Base-by-base conservation (phyloP, 2,329 filamentous ascomycete species). In the Davidsoniella neocaledoniae region DNA sequence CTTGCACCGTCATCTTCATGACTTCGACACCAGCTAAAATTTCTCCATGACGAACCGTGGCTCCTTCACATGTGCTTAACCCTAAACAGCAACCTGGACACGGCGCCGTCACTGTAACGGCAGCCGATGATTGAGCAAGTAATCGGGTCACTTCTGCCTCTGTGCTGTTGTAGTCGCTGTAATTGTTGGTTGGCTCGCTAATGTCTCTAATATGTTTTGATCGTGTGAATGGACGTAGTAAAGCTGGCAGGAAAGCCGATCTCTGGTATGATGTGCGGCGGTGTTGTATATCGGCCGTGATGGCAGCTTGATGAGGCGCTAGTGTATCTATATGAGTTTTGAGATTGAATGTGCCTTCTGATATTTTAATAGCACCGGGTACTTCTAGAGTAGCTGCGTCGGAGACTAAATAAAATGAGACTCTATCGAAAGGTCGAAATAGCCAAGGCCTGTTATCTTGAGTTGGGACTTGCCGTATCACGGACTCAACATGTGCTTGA, bases 1-100 rank as follows among this genome's bases (percentile, higher is more conserved):
- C 61, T 41, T 62, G 58, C n/a, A 64, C 54, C 46, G 64, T 62
- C 63, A 64, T 64, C 57, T 64, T 64, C 53, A 57, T 54, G 49
- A 64, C 60, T 25, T 52, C 51, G 9, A 54, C 54, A 16, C 65
- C 54, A 62, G 62, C 62, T 2, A 55, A 40, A 43, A 63, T 60
- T 45, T 65, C 65, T 33, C 59, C 55, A 2, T 51, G 52, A 1
- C 64, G 57, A 21, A 64, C 57, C 3, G 64, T 50, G 6, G 54
- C 54, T 6, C 57, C 62, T 6, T 62, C 57, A 1, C 50, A 55
- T 2, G 62, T 46, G 0, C 42, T 45, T 10, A 66, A 57, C 5
- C 61, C 55, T 0, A 56, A 46, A 2, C 46, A 52, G 5, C 55
- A 37, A 16, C 52, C 56, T 4, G 52, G 17, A n/a, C 62, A 58